phyloP scores from a whole-genome alignment of 1,139 yeast species.

The Magnusiomyces paraingens region DNA sequence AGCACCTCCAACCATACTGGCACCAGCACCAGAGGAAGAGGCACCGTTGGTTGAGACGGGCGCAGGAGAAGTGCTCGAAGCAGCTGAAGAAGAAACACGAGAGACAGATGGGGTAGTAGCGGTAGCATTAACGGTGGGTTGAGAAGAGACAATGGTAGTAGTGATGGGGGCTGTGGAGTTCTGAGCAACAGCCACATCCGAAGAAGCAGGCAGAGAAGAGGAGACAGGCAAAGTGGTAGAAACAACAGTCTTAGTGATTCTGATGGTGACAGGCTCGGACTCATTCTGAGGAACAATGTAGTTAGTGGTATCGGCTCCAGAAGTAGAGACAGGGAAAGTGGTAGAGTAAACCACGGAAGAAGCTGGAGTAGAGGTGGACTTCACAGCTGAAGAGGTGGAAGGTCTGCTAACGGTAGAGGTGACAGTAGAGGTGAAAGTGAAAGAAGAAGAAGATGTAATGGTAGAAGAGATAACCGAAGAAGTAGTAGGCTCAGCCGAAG shows the following conservation, averaged over 20 bases:
- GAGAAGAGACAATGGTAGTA: not conserved
- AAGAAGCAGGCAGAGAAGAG: not conserved
- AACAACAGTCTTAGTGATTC: not conserved
- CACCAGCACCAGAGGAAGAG: not conserved
- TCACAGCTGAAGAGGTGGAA: not conserved
- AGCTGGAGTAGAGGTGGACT: not conserved
- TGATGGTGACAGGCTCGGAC: too few relatives aligned
- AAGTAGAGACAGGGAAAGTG: not conserved
- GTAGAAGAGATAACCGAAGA: constrained; percentile 2
- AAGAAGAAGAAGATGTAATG: not conserved
- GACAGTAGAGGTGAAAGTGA: not conserved
- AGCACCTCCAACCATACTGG: not conserved
- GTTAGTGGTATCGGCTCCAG: not conserved
- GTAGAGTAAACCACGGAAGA: not conserved
- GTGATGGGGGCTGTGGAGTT: not conserved
- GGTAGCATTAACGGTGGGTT: not conserved
- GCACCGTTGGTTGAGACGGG: not conserved
- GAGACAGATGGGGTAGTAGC: constrained; percentile 1
- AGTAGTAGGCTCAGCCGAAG: not conserved
- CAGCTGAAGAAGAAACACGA: constrained; percentile 1
- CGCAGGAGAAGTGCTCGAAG: not conserved
- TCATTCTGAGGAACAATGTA: too few relatives aligned
- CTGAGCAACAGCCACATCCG: not conserved
- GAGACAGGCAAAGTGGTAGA: not conserved
- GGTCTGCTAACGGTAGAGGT: not conserved